phyloP scores from a whole-genome alignment of 768 basidiomycete genomes.

The Collybia sordida region DNA sequence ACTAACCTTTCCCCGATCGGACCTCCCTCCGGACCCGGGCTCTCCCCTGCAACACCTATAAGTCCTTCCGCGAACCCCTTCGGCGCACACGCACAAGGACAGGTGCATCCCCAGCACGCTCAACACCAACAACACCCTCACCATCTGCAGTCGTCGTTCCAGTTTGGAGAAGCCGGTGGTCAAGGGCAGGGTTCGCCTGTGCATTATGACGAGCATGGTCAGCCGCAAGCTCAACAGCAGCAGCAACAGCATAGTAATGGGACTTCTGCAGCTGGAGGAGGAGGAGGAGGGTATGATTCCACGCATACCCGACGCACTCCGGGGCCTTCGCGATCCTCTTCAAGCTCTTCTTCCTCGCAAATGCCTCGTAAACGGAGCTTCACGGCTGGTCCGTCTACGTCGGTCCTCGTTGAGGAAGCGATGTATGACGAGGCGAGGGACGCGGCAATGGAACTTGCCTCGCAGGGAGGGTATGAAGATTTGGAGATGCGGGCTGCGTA shows the following conservation, averaged over 20 bases:
- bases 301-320: too few relatives aligned
- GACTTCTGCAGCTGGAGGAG: too few relatives aligned
- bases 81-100: constrained; percentile 36
- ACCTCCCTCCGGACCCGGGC: constrained; percentile 38
- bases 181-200: constrained; percentile 24
- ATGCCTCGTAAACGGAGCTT: constrained; percentile 71
- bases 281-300: too few relatives aligned
- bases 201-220: constrained; percentile 27
- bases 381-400: constrained; percentile 37
- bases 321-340: constrained; percentile 38
- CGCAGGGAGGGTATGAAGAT: constrained; percentile 53
- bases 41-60: constrained; percentile 61
- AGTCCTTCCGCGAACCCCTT: constrained; percentile 48
- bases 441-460: constrained; percentile 32
- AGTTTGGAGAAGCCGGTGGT: constrained; percentile 42
- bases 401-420: constrained; percentile 36
- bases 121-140: constrained; percentile 37
- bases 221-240: too few relatives aligned
- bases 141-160: constrained; percentile 47
- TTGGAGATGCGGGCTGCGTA: constrained; percentile 46
- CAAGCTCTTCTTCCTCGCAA: constrained; percentile 53
- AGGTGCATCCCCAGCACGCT: too few relatives aligned
- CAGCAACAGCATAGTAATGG: too few relatives aligned
- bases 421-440: constrained; percentile 41
- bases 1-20: constrained; percentile 64